Evolutionary conservation across 352 stramenopile species (phyloP).

Genomic region (Globisporangium nagaii): DNA sequence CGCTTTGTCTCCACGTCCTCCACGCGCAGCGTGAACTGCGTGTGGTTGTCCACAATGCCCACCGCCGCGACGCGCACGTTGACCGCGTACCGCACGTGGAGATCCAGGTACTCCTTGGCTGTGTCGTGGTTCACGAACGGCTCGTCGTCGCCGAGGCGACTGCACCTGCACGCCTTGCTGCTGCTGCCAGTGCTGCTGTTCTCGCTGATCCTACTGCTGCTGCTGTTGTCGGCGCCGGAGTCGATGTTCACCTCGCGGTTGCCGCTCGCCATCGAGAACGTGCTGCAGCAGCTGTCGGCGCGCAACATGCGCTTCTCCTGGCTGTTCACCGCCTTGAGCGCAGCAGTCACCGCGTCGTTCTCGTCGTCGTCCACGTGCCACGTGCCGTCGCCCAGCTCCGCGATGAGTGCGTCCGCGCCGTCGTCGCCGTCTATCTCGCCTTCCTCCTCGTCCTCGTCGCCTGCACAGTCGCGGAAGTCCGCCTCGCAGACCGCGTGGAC

Average conservation of each 20-base stretch:
- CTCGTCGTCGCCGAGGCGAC: not conserved
- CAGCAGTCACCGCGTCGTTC: slow-evolving; percentile 8
- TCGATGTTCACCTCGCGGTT: not conserved
- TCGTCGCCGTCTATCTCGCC: slow-evolving; percentile 20
- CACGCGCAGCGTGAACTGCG: slow-evolving; percentile 41
- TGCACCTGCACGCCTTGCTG: not conserved
- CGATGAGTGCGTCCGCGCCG: slow-evolving; percentile 25
- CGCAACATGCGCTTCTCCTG: slow-evolving; percentile 20
- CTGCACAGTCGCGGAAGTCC: not conserved
- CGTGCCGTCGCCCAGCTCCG: slow-evolving; percentile 24
- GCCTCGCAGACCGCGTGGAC: slow-evolving; percentile 22
- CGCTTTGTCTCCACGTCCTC: slow-evolving; percentile 50
- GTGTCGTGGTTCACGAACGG: slow-evolving; percentile 22
- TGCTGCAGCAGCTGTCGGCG: slow-evolving; percentile 16
- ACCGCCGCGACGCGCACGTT: slow-evolving; percentile 37
- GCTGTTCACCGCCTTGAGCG: slow-evolving; percentile 9
- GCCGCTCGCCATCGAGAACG: slow-evolving; percentile 4
- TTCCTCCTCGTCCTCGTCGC: slow-evolving; percentile 22
- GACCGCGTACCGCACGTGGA: slow-evolving; percentile 38
- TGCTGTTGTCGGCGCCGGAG: not conserved
- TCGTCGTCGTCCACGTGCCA: slow-evolving; percentile 27
- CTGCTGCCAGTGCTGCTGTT: not conserved
- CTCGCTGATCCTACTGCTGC: not conserved
- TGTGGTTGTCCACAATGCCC: slow-evolving; percentile 26
- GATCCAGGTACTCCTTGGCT: slow-evolving; percentile 39